Percentiles rank a stretch among this genome's conserved stretches.
These are phyloP conservation scores for Wolfiporia cocos DNA, from an alignment of 1,284 basidiomycete genomes.

Conservation along the genomic window DNA sequence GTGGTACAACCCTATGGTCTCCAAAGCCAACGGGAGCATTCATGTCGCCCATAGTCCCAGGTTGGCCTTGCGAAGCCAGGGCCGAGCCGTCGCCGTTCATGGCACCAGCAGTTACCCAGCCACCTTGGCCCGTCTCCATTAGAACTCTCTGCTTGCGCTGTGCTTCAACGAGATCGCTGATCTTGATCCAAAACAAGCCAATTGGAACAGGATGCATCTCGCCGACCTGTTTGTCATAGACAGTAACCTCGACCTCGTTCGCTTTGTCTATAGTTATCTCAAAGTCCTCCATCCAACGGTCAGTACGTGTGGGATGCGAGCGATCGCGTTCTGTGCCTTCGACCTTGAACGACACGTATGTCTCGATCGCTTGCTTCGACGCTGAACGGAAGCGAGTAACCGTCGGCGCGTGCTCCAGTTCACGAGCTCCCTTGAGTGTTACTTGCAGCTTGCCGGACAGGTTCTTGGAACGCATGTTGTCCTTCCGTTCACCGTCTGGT, in stretches of 20 bases:
- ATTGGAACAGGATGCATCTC: constrained; percentile 84
- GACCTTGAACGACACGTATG: constrained; percentile 91
- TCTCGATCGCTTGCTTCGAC: constrained; percentile 83
- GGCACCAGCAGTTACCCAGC: constrained; percentile 90
- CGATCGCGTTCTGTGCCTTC: constrained; percentile 93
- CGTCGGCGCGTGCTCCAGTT: constrained; percentile 91
- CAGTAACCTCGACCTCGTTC: constrained; percentile 95
- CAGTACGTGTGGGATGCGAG: constrained; percentile 89
- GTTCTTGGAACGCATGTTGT: constrained; percentile 86
- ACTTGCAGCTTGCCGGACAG: constrained; percentile 92
- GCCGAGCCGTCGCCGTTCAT: constrained; percentile 57
- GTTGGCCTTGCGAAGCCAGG: constrained; percentile 30
- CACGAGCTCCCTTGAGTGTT: constrained; percentile 84
- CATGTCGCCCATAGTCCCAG: constrained; percentile 41
- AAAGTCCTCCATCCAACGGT: constrained; percentile 97
- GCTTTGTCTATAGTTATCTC: constrained; percentile 97
- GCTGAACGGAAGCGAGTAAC: constrained; percentile 60
- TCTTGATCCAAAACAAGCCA: constrained; percentile 93
- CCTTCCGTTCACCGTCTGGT: constrained; percentile 87
- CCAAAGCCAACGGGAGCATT: constrained; percentile 52
- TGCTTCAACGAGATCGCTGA: constrained; percentile 94
- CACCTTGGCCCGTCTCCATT: constrained; percentile 78
- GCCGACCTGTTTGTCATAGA: constrained; percentile 88
- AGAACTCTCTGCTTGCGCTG: constrained; percentile 89
- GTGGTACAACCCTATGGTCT: constrained; percentile 22